phyloP scores from a whole-genome alignment of 176 grass and related monocot species.

The Oropetium thomaeum region DNA sequence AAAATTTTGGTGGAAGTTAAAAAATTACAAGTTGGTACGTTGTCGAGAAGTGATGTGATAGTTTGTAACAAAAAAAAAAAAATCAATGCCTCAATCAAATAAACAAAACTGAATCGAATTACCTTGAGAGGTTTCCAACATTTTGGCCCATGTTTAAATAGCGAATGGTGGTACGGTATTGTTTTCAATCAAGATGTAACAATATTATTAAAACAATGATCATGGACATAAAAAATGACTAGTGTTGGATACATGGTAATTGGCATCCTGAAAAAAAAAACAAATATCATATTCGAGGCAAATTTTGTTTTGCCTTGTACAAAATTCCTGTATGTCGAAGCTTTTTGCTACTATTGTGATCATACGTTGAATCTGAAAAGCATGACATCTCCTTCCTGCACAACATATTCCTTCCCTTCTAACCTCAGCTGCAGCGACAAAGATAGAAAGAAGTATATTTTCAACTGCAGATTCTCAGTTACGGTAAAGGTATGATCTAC shows the following conservation, averaged over 20 bases:
- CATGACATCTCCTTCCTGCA: conserved; percentile 96
- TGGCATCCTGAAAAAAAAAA: neutral
- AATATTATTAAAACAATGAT: neutral
- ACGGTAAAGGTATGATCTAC: neutral
- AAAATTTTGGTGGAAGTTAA: neutral
- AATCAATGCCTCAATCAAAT: neutral
- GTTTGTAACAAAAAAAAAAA: neutral
- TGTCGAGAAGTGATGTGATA: too few relatives aligned
- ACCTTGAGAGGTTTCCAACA: neutral
- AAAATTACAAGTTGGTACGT: neutral
- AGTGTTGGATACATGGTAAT: conserved; percentile 4
- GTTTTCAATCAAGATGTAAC: neutral
- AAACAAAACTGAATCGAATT: too few relatives aligned
- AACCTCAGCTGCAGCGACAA: conserved; percentile 65
- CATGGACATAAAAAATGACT: neutral
- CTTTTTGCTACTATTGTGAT: conserved; percentile 10
- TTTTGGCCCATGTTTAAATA: neutral
- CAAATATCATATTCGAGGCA: conserved; percentile 4
- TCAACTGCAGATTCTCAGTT: neutral
- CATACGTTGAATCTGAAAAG: conserved; percentile 96
- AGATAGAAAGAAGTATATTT: conserved; percentile 9
- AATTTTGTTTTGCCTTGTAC: conserved; percentile 4
- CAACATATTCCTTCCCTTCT: conserved; percentile 92
- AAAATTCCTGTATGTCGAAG: conserved; percentile 2
- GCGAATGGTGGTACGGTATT: neutral